A percentile compares a stretch with the other conserved stretches of the same genome.
Evolutionary conservation across 371 early-diverging fungal genomes (phyloP).

Genomic region (Mortierella sp.): DNA sequence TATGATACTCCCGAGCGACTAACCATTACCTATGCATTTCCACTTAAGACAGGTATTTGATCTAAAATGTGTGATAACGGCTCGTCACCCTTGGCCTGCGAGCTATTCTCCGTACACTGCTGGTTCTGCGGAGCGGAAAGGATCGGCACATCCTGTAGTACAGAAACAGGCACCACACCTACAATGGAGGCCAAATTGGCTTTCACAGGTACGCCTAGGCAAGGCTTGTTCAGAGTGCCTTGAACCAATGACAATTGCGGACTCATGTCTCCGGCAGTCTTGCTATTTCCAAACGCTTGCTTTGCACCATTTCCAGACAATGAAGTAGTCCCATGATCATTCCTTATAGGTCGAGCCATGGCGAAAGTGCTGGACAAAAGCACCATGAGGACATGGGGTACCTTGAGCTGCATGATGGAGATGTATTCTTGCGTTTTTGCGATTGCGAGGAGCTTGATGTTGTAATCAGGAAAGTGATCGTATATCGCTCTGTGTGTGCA

Average conservation of each 20-base stretch:
- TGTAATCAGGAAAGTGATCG: no score
- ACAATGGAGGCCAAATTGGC: neutral
- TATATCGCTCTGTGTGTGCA: no score
- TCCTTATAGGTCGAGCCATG: neutral
- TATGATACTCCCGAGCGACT: no score
- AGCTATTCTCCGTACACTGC: conserved; percentile 5
- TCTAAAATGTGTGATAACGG: conserved; percentile 2
- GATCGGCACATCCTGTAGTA: conserved; percentile 2
- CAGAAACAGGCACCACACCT: neutral
- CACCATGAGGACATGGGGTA: neutral
- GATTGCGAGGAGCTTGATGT: no score
- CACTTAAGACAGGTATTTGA: conserved; percentile 8
- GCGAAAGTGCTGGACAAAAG: neutral
- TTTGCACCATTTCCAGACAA: neutral
- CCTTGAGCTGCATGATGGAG: neutral
- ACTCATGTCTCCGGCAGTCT: conserved; percentile 1
- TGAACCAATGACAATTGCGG: neutral
- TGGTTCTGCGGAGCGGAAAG: conserved; percentile 7
- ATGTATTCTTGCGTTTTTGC: no score
- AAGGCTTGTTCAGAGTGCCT: neutral
- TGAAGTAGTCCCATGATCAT: neutral
- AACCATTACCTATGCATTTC: no score
- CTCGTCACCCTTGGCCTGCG: conserved; percentile 1
- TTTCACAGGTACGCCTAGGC: conserved; percentile 1
- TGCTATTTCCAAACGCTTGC: conserved; percentile 4